Conservation (phyloP, 2,329 filamentous ascomycete species). For the Diaporthe helianthi region DNA sequence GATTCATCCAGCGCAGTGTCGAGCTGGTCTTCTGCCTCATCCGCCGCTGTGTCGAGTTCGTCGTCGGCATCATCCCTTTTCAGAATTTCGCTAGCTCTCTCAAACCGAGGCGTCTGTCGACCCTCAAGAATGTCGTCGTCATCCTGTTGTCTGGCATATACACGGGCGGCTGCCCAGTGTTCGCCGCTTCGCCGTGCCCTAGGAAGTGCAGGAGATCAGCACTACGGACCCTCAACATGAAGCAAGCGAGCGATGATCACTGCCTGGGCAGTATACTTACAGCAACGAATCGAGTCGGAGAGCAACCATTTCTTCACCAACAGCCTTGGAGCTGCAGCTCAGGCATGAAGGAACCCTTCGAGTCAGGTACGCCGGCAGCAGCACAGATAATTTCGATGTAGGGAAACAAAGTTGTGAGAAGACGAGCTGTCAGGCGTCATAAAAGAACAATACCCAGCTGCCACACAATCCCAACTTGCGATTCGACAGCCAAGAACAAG, state of each 20-base stretch:
- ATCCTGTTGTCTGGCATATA: background rate
- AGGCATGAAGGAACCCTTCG: conserved; percentile 15
- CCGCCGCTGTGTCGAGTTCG: background rate
- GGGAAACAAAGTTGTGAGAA: conserved; percentile 15
- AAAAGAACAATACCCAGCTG: conserved; percentile 8
- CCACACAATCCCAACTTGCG: conserved; percentile 15
- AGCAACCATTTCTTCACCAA: conserved; percentile 22
- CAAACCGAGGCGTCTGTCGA: background rate
- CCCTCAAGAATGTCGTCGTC: background rate
- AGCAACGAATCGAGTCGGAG: conserved; percentile 16
- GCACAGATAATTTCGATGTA: background rate
- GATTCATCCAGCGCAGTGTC: background rate
- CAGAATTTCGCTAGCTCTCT: background rate
- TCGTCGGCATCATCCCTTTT: background rate
- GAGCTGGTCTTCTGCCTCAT: background rate
- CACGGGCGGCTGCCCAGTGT: background rate
- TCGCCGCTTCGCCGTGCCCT: conserved; percentile 13
- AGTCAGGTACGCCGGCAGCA: conserved; percentile 13
- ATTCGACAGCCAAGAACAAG: conserved; percentile 8
- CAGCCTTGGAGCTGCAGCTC: conserved; percentile 12
- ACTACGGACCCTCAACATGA: background rate
- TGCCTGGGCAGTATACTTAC: background rate
- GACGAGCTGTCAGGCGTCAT: conserved; percentile 11
- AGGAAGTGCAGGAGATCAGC: background rate
- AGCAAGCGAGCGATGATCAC: background rate